Conservation (phyloP, 176 grass and related monocot genomes). For the Oryza nivara region DNA sequence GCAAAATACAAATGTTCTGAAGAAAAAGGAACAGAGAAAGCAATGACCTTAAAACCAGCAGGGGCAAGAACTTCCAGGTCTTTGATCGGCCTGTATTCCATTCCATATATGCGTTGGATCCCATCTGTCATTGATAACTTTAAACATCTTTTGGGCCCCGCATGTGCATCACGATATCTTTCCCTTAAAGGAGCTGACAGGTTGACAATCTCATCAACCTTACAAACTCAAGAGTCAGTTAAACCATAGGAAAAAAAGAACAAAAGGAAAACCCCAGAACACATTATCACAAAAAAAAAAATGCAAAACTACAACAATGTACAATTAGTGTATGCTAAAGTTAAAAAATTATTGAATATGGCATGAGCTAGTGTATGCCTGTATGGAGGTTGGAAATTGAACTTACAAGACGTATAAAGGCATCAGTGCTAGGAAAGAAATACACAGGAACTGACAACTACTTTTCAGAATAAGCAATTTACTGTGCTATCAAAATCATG, state of each 20-base stretch:
- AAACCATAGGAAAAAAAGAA: background rate
- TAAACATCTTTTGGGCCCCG: slow-evolving; percentile 76
- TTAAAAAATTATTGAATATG: background rate
- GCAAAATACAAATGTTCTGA: slow-evolving; percentile 22
- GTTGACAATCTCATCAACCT: slow-evolving; percentile 96
- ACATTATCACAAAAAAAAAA: background rate
- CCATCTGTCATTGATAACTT: slow-evolving; percentile 97
- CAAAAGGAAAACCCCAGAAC: background rate
- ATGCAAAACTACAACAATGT: background rate
- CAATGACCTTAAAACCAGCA: slow-evolving; percentile 84
- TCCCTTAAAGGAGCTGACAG: slow-evolving; percentile 80
- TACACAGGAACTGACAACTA: slow-evolving; percentile 4
- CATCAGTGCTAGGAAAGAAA: slow-evolving; percentile 18
- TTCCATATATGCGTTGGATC: slow-evolving; percentile 68
- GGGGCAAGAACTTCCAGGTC: slow-evolving; percentile 81
- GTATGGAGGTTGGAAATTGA: background rate
- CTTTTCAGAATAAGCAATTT: background rate
- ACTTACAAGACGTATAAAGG: background rate
- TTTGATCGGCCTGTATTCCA: slow-evolving; percentile 90
- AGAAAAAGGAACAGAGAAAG: slow-evolving; percentile 22
- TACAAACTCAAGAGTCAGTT: slow-evolving; percentile 44
- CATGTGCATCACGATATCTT: slow-evolving; percentile 64
- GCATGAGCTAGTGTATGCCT: background rate
- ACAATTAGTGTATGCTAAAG: background rate
- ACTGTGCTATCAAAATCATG: background rate